A percentile compares a stretch with the other conserved stretches of the same genome.
Evolutionary conservation across 441 rosid genomes (phyloP).

Genomic region (Adansonia rubrostipa): DNA sequence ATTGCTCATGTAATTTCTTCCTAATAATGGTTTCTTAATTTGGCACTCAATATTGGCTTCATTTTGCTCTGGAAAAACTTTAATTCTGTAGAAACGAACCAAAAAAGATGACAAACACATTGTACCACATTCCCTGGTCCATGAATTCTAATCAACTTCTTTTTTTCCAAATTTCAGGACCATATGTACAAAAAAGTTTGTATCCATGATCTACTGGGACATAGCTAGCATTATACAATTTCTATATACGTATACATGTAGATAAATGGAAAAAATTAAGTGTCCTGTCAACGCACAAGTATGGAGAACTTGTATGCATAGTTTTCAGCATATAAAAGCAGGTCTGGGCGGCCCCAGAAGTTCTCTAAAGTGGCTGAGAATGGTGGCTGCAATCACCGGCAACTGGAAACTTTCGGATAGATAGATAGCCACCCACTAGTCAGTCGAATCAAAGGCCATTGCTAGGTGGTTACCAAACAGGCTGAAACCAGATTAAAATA

Average conservation of each 20-base stretch:
- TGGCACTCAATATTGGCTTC: not conserved
- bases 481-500: constrained; percentile 33
- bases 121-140: constrained; percentile 7
- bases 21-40: too few relatives aligned
- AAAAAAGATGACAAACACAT: not conserved
- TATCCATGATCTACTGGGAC: not conserved
- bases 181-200: constrained; percentile 6
- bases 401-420: constrained; percentile 38
- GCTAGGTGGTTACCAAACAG: constrained; percentile 33
- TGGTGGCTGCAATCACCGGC: constrained; percentile 34
- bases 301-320: constrained; percentile 21
- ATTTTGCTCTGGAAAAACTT: not conserved
- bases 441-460: constrained; percentile 36
- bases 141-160: not conserved
- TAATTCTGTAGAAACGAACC: not conserved
- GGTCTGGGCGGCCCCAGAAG: constrained; percentile 29
- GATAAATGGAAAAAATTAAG: constrained; percentile 2
- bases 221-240: not conserved
- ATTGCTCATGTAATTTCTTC: too few relatives aligned
- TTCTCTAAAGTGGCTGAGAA: constrained; percentile 28
- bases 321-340: constrained; percentile 29
- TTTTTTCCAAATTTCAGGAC: constrained; percentile 1
- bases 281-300: constrained; percentile 31
- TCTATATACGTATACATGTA: not conserved
- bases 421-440: constrained; percentile 39